These are phyloP conservation scores for Teratosphaeria destructans DNA, from an alignment of 2,329 filamentous ascomycete species.

Conservation along the genomic window DNA sequence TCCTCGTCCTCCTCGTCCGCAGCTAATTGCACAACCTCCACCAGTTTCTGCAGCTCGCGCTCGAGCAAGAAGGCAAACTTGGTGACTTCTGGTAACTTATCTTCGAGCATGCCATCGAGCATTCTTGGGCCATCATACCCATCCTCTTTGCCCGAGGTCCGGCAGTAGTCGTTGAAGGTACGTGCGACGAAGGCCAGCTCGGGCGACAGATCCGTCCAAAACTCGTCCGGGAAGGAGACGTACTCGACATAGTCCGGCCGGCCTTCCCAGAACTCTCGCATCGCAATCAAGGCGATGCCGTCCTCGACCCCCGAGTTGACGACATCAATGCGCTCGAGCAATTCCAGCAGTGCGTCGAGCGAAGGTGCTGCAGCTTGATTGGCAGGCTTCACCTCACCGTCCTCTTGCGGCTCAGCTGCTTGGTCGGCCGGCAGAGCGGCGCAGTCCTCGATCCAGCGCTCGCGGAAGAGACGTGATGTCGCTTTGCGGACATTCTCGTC, in stretches of 20 bases:
- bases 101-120: constrained; percentile 66
- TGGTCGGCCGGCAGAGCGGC: constrained; percentile 55
- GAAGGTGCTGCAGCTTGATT: constrained; percentile 50
- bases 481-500: constrained; percentile 92
- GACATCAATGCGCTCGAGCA: constrained; percentile 88
- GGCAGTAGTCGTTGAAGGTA: constrained; percentile 91
- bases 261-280: constrained; percentile 93
- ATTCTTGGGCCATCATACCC: constrained; percentile 52
- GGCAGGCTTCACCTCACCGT: constrained; percentile 38
- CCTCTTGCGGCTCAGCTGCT: constrained; percentile 42
- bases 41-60: constrained; percentile 61
- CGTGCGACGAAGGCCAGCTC: constrained; percentile 84
- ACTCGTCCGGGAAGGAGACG: constrained; percentile 56
- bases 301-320: constrained; percentile 82
- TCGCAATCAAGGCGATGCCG: constrained; percentile 84
- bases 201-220: constrained; percentile 71
- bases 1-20: constrained; percentile 43
- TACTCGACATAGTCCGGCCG: constrained; percentile 71
- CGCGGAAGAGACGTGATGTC: constrained; percentile 77
- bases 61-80: constrained; percentile 81
- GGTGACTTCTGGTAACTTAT: constrained; percentile 91
- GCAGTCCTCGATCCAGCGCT: constrained; percentile 97
- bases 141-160: constrained; percentile 46
- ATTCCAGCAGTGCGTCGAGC: constrained; percentile 74
- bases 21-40: constrained; percentile 52